A percentile compares a stretch with the other conserved stretches of the same genome.
Evolutionary conservation across 2,329 filamentous ascomycete species (phyloP).

Genomic region (Exophiala xenobiotica): DNA sequence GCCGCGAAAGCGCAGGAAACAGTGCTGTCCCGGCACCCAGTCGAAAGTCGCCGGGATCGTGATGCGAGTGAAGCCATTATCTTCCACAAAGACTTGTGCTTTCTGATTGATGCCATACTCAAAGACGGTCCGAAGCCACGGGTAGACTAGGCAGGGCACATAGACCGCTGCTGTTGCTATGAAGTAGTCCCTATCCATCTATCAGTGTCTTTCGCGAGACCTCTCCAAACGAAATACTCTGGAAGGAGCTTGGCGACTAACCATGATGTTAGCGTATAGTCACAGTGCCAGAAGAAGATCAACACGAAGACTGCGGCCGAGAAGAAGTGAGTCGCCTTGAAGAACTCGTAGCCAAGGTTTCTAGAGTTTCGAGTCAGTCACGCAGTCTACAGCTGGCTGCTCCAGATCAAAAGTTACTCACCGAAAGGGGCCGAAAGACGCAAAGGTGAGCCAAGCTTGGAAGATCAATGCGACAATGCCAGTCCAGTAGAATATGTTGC

Average conservation of each 20-base stretch:
- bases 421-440: conserved; percentile 53
- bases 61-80: conserved; percentile 45
- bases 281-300: conserved; percentile 62
- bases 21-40: conserved; percentile 57
- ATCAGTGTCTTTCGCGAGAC: conserved; percentile 1
- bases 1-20: conserved; percentile 52
- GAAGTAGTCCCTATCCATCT: conserved; percentile 56
- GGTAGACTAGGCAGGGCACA: conserved; percentile 47
- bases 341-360: conserved; percentile 59
- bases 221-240: background rate
- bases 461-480: conserved; percentile 55
- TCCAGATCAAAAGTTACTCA: conserved; percentile 31
- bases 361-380: conserved; percentile 35
- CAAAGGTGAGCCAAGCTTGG: conserved; percentile 57
- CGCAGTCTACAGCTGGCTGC: background rate
- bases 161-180: conserved; percentile 57
- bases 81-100: background rate
- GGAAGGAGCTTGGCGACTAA: too few relatives aligned
- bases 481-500: conserved; percentile 49
- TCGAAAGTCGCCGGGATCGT: conserved; percentile 44
- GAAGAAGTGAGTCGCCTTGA: conserved; percentile 58
- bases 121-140: conserved; percentile 49
- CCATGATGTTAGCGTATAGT: conserved; percentile 56
- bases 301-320: conserved; percentile 56
- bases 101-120: conserved; percentile 28